phyloP scores from a whole-genome alignment of 2,329 filamentous ascomycete species.

The Monilinia polystroma region DNA sequence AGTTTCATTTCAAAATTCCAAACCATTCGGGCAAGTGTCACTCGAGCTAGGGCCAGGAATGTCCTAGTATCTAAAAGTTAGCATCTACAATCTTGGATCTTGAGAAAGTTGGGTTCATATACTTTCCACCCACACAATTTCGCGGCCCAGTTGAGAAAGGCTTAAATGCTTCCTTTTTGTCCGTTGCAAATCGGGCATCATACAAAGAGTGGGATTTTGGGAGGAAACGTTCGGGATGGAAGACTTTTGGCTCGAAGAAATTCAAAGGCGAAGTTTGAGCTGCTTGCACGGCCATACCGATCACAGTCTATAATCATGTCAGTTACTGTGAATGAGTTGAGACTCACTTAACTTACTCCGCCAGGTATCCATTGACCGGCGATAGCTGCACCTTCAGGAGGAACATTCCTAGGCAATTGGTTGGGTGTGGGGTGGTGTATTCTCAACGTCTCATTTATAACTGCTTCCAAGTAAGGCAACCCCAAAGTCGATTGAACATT shows the following conservation, averaged over 20 bases:
- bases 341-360: not conserved
- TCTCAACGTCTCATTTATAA: constrained; percentile 23
- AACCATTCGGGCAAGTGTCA: constrained; percentile 1
- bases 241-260: constrained; percentile 10
- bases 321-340: not conserved
- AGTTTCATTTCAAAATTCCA: constrained; percentile 12
- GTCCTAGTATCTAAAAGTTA: not conserved
- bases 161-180: constrained; percentile 12
- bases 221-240: constrained; percentile 17
- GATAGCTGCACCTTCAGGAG: constrained; percentile 13
- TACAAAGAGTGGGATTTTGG: not conserved
- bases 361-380: constrained; percentile 22
- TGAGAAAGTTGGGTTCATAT: not conserved
- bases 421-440: constrained; percentile 23
- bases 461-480: constrained; percentile 19
- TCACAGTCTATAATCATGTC: not conserved
- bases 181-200: constrained; percentile 2
- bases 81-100: not conserved
- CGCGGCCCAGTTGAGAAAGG: not conserved
- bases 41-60: constrained; percentile 6
- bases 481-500: constrained; percentile 30
- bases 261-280: not conserved
- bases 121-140: constrained; percentile 16
- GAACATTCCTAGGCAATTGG: constrained; percentile 17
- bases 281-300: constrained; percentile 6